phyloP scores from a whole-genome alignment of 306 rosid genomes.

The Gillenia trifoliata region DNA sequence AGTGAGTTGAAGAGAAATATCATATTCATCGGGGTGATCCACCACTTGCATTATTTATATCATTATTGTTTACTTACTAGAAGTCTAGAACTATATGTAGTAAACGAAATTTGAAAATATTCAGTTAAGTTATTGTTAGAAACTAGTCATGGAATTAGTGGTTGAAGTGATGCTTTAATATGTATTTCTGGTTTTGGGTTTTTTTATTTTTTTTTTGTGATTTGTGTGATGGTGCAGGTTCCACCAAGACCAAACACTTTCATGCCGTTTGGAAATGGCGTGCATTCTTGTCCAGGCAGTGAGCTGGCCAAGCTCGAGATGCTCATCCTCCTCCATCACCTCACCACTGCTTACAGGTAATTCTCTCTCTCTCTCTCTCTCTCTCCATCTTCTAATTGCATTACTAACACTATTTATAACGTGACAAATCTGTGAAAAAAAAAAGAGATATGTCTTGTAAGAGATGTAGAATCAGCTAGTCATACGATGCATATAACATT shows the following conservation, averaged over 20 bases:
- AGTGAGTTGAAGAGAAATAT: too few species aligned
- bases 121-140: background rate
- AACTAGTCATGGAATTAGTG: background rate
- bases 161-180: background rate
- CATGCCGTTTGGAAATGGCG: slow-evolving; percentile 92
- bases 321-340: slow-evolving; percentile 82
- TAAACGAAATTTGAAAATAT: too few species aligned
- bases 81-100: too few species aligned
- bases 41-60: too few species aligned
- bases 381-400: background rate
- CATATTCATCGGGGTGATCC: too few species aligned
- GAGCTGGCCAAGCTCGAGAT: slow-evolving; percentile 92
- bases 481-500: too few species aligned
- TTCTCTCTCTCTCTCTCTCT: background rate
- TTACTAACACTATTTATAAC: too few species aligned
- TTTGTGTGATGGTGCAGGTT: slow-evolving; percentile 56
- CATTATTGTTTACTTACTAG: too few species aligned
- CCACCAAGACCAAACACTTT: slow-evolving; percentile 85
- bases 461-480: too few species aligned
- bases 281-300: slow-evolving; percentile 96
- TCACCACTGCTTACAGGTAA: slow-evolving; percentile 70
- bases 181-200: background rate
- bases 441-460: too few species aligned
- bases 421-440: too few species aligned
- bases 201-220: too few species aligned